Base-by-base conservation (phyloP, 2,329 filamentous ascomycete genomes). In the Leptodontidium sp. region DNA sequence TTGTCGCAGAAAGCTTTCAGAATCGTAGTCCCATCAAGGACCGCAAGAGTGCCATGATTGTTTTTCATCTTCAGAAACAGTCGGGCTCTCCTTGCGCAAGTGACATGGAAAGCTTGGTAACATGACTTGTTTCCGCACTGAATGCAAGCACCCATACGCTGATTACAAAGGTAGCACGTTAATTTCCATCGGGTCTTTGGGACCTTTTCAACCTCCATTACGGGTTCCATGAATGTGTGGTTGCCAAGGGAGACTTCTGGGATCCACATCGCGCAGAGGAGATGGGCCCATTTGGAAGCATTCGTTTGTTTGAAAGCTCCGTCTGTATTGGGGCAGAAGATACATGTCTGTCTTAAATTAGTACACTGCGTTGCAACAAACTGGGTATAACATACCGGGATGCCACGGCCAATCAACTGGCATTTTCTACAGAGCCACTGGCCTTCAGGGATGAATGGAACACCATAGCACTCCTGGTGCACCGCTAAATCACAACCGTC, bases 271-370 rank as follows among this genome's bases (percentile, higher is more conserved):
- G 96, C 93, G 78, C 96, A 99, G 9, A 99, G 88, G 12, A 99
- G 82, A 85, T 99, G 96, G 32, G 95, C 93, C 96, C 96, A 99
- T 81, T 97, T 96, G 2, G 94, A 94, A 2, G 93, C 92, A 73
- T 94, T 98, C 0, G 96, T 98, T 81, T 98, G 96, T 80, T 99
- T 99, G 84, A 99, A 99, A 2, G 96, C 96, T 15, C 96, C 96
- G 75, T 98, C 96, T 1, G 93, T 96, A 78, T 98, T 98, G 0
- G 96, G 96, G 77, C 96, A 99, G 82, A 99, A 99, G 71, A 99
- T 97, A 82, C 96, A 99, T 14, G 93, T 97, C 89, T 91, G 68
- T 35, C 67, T 52, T 35, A 67, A 14, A 58, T 77, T 69, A 76
- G 74, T 65, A 21, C 14, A n/a, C 14, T 57, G 11, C 7, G 45